Evolutionary conservation across 192 early-diverging fungal species (phyloP), one percentile per base, ranked within the genome.

Genomic region (Backusella tuberculispora): DNA sequence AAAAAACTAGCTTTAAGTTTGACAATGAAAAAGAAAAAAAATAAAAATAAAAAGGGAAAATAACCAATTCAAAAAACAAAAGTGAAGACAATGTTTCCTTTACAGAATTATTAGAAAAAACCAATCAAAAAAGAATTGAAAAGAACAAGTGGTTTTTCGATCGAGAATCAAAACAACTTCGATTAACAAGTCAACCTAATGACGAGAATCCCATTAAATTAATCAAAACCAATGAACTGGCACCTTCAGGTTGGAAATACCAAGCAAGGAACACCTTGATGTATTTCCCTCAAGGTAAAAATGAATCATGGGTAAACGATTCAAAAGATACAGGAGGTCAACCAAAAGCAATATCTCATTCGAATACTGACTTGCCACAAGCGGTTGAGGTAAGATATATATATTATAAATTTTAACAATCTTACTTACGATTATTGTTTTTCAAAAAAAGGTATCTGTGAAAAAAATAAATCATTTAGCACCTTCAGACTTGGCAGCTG

Each of bases 1-100:
- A 34, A 34, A 34, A n/a, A n/a, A n/a, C n/a, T n/a, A n/a, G n/a
- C n/a, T n/a, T n/a, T n/a, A n/a, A n/a, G n/a, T n/a, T n/a, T n/a
- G n/a, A n/a, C n/a, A n/a, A n/a, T n/a, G n/a, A n/a, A n/a, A n/a
- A 34, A 34, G 2, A 34, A 34, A 34, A 34, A 34, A 34, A 34
- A 34, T 1, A 34, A 34, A 34, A 34, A 34, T 1, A 34, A 34
- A 34, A 34, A 34, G 95, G 56, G 91, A 90, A 13, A 94, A 92
- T 15, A 42, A 70, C 15, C 15, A 34, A 48, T 38, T 26, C 46
- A 17, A 5, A 17, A 50, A 29, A 68, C 8, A 4, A 40, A 38
- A 89, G 85, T 69, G 94, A 96, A 75, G 94, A 94, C 83, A 94
- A 95, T 79, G 89, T 90, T 15, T 94, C 92, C 10, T 96, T 96